Percentiles rank a stretch among this genome's conserved stretches.
phyloP scores from a whole-genome alignment of 225 moss, liverwort and hornwort genomes.

The Ulota crispa region DNA sequence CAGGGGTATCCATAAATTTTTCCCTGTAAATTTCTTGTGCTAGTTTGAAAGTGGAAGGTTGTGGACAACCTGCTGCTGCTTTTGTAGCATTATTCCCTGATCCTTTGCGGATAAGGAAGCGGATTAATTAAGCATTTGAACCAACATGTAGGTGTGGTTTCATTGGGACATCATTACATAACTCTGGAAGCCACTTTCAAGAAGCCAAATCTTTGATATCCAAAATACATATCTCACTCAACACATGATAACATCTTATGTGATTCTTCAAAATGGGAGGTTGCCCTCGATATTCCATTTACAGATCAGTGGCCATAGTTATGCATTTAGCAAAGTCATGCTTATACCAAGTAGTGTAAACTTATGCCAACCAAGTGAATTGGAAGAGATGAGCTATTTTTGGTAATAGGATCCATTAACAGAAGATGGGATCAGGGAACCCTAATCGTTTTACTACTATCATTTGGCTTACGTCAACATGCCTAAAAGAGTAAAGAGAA shows the following conservation, averaged over 20 bases:
- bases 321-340: not conserved
- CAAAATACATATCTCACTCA: no score
- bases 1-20: not conserved
- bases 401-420: not conserved
- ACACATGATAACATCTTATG: not conserved
- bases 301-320: not conserved
- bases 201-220: no score
- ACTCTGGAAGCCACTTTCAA: not conserved
- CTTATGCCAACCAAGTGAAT: not conserved
- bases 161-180: not conserved
- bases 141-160: not conserved
- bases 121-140: not conserved
- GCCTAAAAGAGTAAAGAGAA: not conserved
- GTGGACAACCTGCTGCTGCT: not conserved
- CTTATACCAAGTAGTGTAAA: not conserved
- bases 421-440: not conserved
- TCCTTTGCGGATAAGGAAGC: not conserved
- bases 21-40: not conserved
- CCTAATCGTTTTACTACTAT: not conserved
- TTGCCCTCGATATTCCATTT: not conserved
- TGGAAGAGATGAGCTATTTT: not conserved
- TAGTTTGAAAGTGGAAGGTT: not conserved
- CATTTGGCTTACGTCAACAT: not conserved
- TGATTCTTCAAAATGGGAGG: not conserved
- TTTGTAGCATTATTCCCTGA: not conserved